Percentiles rank a stretch among this genome's conserved stretches.
These are phyloP conservation scores for Drechslerella coelobrocha DNA, from an alignment of 2,329 filamentous ascomycete genomes.

Conservation along the genomic window DNA sequence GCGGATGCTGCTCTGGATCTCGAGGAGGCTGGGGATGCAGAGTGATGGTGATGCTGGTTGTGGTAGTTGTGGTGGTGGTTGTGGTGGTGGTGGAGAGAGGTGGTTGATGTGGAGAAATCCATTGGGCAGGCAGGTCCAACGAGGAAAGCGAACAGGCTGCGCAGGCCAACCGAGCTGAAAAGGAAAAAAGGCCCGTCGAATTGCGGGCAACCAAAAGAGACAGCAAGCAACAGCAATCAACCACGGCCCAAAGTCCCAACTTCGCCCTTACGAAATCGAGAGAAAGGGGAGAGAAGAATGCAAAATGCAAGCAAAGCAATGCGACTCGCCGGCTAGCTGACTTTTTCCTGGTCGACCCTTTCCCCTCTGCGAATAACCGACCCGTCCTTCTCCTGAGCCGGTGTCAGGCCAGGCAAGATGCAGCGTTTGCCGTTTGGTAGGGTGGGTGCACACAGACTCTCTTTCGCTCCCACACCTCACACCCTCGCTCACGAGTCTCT, in stretches of 20 bases:
- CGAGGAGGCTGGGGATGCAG: conserved; percentile 41
- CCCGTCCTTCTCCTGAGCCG: conserved; percentile 28
- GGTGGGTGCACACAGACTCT: conserved; percentile 23
- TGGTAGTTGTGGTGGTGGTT: background rate
- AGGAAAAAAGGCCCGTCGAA: conserved; percentile 28
- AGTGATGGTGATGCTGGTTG: conserved; percentile 7
- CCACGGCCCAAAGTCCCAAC: background rate
- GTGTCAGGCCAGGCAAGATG: background rate
- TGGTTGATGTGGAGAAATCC: conserved; percentile 49
- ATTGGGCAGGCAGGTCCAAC: conserved; percentile 22
- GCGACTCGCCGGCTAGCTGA: too few species aligned
- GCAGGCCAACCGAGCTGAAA: conserved; percentile 25
- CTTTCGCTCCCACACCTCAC: conserved; percentile 17
- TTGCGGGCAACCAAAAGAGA: conserved; percentile 19
- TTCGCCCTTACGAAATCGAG: background rate
- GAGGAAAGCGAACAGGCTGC: background rate
- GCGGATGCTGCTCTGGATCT: conserved; percentile 26
- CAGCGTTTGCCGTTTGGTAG: conserved; percentile 1
- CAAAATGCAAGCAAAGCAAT: too few species aligned
- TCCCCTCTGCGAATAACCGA: conserved; percentile 31
- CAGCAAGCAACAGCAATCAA: background rate
- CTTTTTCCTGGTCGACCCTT: background rate
- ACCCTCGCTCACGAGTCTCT: background rate
- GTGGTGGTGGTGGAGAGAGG: conserved; percentile 24
- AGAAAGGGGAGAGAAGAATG: conserved; percentile 2